phyloP scores from a whole-genome alignment of 345 rosid species.

The Trapa bicornis region DNA sequence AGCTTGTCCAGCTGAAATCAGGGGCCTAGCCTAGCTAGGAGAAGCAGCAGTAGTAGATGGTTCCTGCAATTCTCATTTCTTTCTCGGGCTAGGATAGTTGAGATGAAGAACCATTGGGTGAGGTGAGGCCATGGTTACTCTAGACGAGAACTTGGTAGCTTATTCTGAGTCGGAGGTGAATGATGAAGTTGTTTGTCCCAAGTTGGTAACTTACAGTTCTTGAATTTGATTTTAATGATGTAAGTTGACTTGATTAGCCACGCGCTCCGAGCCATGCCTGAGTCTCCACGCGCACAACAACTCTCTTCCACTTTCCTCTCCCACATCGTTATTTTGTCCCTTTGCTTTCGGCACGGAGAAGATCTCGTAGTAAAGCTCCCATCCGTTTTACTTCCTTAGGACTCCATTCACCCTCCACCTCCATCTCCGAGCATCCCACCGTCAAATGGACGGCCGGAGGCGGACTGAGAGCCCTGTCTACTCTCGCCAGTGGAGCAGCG shows the following conservation, averaged over 20 bases:
- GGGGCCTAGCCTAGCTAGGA: slow-evolving; percentile 8
- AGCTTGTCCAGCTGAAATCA: slow-evolving; percentile 45
- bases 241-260: not conserved
- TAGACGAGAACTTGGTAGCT: too few relatives aligned
- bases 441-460: slow-evolving; percentile 38
- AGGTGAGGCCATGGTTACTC: too few relatives aligned
- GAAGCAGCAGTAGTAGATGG: slow-evolving; percentile 1
- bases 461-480: slow-evolving; percentile 63
- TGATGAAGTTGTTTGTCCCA: too few relatives aligned
- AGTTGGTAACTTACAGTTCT: not conserved
- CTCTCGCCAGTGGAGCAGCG: slow-evolving; percentile 63
- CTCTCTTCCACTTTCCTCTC: not conserved
- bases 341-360: slow-evolving; percentile 1
- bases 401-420: not conserved
- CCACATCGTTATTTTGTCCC: not conserved
- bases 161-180: too few relatives aligned
- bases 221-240: not conserved
- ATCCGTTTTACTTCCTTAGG: not conserved
- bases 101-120: too few relatives aligned
- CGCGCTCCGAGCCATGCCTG: not conserved
- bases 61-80: not conserved
- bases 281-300: not conserved
- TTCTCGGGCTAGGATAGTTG: too few relatives aligned
- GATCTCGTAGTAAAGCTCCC: not conserved
- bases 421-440: not conserved